Evolutionary conservation across 225 moss, liverwort and hornwort species (phyloP), one percentile per base, ranked within the genome.

Genomic region (Ulota crispa): DNA sequence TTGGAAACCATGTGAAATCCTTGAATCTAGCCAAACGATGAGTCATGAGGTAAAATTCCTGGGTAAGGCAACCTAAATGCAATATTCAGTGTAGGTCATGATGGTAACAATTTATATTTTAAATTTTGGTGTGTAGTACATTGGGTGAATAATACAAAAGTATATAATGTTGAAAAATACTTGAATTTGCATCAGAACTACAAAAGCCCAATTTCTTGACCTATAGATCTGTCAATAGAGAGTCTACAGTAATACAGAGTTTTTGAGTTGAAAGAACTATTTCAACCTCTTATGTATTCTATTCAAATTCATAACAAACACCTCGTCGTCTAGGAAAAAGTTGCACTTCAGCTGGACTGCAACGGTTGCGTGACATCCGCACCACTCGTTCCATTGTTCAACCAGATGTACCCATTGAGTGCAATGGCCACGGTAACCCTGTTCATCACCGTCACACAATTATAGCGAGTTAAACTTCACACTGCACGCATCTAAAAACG

Each of bases 391-490:
- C 83, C 83, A 60, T 96, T 96, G 73, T 95, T 75, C 82, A 31
- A 7, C 87, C 86, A 90, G 74, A 96, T 96, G 50, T 84, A 92
- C 24, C 56, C 84, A 56, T 93, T 96, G 24, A 96, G 85, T 34
- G 64, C 64, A n/a, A 85, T 81, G 9, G 96, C 96, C 66, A 96
- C 34, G 4, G 87, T 78, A 18, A 88, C 90, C 96, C 94, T 96
- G 88, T 27, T 68, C 60, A 61, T 68, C 72, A 61, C 68, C 75
- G 70, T 37, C 14, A 72, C 54, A 73, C 14, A 28, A 15, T 43
- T 37, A 32, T 11, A 43, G 60, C n/a, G 32, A 50, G 55, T 84
- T 55, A 77, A 21, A 30, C 45, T 64, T 74, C 27, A 68, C 54
- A 78, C 64, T 45, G 1, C 55, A 73, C 32, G 21, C 67, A 68